phyloP scores from a whole-genome alignment of 805 yeast genomes.

The Candida loeiensis region DNA sequence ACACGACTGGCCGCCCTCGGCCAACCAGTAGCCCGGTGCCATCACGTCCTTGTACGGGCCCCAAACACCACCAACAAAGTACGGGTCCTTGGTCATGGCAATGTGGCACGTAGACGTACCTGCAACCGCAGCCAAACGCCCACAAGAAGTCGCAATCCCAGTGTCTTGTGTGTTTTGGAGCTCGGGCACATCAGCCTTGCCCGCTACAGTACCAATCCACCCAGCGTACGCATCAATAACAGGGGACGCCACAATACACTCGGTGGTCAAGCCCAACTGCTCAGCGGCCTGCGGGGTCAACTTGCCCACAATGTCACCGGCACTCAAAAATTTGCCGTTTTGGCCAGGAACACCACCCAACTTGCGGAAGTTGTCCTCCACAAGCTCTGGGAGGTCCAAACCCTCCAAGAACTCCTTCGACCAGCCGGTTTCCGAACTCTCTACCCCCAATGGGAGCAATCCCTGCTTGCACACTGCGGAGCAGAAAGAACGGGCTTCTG shows the following conservation, averaged over 20 bases:
- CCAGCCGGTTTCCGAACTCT: constrained; percentile 87
- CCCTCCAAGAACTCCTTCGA: constrained; percentile 66
- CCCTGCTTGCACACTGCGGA: constrained; percentile 96
- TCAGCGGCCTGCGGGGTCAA: constrained; percentile 65
- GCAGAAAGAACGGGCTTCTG: constrained; percentile 83
- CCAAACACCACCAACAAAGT: constrained; percentile 97
- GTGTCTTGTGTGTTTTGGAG: constrained; percentile 42
- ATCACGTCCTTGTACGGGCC: constrained; percentile 95
- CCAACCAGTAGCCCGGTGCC: constrained; percentile 89
- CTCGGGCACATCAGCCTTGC: constrained; percentile 58
- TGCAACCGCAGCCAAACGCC: constrained; percentile 94
- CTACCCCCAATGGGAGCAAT: constrained; percentile 87
- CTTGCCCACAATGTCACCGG: constrained; percentile 87
- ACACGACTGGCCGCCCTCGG: constrained; percentile 98
- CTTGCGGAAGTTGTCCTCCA: constrained; percentile 68
- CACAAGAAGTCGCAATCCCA: constrained; percentile 57
- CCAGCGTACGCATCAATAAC: constrained; percentile 98
- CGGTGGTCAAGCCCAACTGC: constrained; percentile 76
- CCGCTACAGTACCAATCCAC: constrained; percentile 98
- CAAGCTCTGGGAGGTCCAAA: constrained; percentile 74
- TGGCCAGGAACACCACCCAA: constrained; percentile 80
- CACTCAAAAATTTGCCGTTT: constrained; percentile 72
- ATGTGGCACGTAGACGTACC: constrained; percentile 98
- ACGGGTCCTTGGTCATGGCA: constrained; percentile 76
- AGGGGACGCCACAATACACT: constrained; percentile 87